Evolutionary conservation across 148 eudicot species (phyloP).

Genomic region (Pouteria glomerata): DNA sequence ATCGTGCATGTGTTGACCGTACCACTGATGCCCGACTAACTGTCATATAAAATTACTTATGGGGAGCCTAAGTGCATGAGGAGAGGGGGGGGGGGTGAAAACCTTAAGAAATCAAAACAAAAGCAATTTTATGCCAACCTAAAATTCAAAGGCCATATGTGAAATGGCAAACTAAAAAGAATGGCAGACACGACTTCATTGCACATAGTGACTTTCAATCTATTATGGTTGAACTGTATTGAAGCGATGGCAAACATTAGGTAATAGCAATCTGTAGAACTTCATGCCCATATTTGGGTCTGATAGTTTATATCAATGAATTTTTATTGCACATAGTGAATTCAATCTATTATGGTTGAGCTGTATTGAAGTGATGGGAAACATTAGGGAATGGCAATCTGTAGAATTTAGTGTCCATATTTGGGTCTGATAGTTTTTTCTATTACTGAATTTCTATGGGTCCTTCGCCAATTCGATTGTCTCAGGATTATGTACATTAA

Average conservation of each 20-base stretch:
- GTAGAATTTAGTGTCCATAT: not conserved
- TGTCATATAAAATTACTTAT: too few relatives aligned
- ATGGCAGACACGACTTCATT: not conserved
- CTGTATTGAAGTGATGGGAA: not conserved
- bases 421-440: not conserved
- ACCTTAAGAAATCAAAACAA: too few relatives aligned
- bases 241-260: not conserved
- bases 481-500: not conserved
- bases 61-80: too few relatives aligned
- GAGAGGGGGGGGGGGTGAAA: too few relatives aligned
- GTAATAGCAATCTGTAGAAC: not conserved
- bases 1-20: too few relatives aligned
- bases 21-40: too few relatives aligned
- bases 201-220: not conserved
- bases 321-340: not conserved
- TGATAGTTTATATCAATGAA: not conserved
- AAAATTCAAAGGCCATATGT: not conserved
- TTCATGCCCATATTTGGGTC: not conserved
- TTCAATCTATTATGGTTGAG: not conserved
- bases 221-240: not conserved
- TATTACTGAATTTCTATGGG: not conserved
- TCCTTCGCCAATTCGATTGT: not conserved
- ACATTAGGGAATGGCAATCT: not conserved
- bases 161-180: not conserved
- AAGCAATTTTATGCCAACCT: too few relatives aligned